These are phyloP conservation scores for Entophlyctis luteolus DNA, from an alignment of 192 early-diverging fungal genomes.

Conservation along the genomic window DNA sequence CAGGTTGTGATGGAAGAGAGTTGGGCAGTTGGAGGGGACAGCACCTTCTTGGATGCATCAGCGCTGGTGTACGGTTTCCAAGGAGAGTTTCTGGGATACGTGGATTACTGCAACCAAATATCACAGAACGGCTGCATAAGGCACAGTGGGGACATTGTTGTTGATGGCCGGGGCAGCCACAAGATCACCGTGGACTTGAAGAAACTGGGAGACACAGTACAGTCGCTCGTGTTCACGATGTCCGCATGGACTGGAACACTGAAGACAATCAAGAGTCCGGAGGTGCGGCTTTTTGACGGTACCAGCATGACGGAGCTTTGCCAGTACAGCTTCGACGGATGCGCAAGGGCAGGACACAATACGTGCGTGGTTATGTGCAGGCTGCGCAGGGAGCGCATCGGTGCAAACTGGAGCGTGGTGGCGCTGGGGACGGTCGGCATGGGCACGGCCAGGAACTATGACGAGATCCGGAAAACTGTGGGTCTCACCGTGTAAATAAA, in stretches of 20 bases:
- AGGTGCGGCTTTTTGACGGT: slow-evolving; percentile 28
- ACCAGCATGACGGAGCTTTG: slow-evolving; percentile 23
- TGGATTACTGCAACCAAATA: neutral
- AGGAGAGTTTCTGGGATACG: slow-evolving; percentile 3
- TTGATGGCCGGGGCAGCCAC: slow-evolving; percentile 23
- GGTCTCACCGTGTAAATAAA: no score
- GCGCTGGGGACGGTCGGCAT: slow-evolving; percentile 24
- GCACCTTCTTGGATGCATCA: slow-evolving; percentile 28
- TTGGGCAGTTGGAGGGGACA: slow-evolving; percentile 17
- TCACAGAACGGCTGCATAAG: slow-evolving; percentile 12
- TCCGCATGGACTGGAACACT: slow-evolving; percentile 21
- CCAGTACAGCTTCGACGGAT: slow-evolving; percentile 27
- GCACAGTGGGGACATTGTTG: slow-evolving; percentile 30
- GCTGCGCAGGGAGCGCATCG: slow-evolving; percentile 1
- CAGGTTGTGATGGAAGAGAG: slow-evolving; percentile 36
- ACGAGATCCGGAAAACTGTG: no score
- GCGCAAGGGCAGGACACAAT: slow-evolving; percentile 9
- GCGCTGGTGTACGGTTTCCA: slow-evolving; percentile 23
- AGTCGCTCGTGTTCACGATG: slow-evolving; percentile 33
- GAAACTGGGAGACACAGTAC: slow-evolving; percentile 10
- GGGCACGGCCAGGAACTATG: slow-evolving; percentile 14
- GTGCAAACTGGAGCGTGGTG: slow-evolving; percentile 24
- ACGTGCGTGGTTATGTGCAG: slow-evolving; percentile 34
- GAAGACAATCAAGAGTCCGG: slow-evolving; percentile 14
- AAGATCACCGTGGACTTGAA: slow-evolving; percentile 23